These are phyloP conservation scores for Anisodus acutangulus DNA, from an alignment of 257 asterid genomes.

Conservation along the genomic window DNA sequence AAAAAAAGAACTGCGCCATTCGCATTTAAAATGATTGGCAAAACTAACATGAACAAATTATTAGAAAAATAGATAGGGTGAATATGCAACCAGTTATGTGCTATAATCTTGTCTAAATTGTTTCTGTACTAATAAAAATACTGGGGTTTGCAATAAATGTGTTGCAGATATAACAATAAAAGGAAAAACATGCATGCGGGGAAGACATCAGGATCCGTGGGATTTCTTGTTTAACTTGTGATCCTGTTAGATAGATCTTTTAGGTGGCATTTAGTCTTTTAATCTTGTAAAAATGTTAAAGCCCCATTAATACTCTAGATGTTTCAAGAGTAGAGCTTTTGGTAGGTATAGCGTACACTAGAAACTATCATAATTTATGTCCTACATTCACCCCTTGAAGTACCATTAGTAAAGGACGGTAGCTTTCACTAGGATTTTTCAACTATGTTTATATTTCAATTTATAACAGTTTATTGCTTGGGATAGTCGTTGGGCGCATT, in stretches of 20 bases:
- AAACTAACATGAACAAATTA: background rate
- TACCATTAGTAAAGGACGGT: background rate
- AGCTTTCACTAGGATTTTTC: background rate
- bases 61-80: background rate
- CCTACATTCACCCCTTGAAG: background rate
- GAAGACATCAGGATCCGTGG: background rate
- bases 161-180: background rate
- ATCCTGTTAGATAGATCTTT: background rate
- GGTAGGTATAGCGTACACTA: background rate
- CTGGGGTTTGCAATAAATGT: background rate
- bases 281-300: background rate
- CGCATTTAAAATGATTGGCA: background rate
- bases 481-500: background rate
- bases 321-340: background rate
- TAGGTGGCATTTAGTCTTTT: background rate
- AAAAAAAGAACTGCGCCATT: background rate
- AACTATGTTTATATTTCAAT: background rate
- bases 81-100: background rate
- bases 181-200: background rate
- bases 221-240: background rate
- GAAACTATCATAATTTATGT: conserved; percentile 17
- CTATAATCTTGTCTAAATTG: background rate
- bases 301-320: background rate
- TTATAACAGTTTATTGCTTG: background rate
- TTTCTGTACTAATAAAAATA: background rate